Base-by-base conservation (phyloP, 345 rosid species). In the Populus nigra region DNA sequence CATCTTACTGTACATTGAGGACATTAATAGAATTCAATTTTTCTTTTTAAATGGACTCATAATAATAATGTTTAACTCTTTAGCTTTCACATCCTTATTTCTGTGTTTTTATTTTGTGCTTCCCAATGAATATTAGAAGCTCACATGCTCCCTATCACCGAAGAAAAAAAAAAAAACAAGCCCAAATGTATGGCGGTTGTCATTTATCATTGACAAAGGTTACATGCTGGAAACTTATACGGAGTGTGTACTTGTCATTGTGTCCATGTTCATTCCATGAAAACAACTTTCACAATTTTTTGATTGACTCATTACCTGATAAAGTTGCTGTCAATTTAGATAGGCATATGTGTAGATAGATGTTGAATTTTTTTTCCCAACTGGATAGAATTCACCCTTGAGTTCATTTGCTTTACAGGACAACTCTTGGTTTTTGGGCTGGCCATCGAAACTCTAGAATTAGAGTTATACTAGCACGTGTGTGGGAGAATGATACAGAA, bases 401-500 rank as follows among this genome's bases (percentile, higher is more conserved):
- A 49, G 55, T 49, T 49, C 22, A 49, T 49, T 49, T 78, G 68
- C 69, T 65, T 86, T 88, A 88, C 91, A 96, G 99, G 93, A 92
- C 94, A 33, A 73, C 85, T 0, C 99, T 96, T 85, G 98, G 97
- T 31, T 96, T 96, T 82, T 96, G 99, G 99, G 97, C 98, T 41
- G 99, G 98, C 78, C 98, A 96, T 81, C 84, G 99, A 49, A 93
- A 96, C 87, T 96, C 99, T 8, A 94, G 90, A 84, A 96, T 96
- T 73, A 87, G 99, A 74, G 99, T 96, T 29, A 91, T 94, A 82
- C 87, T 96, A 81, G 98, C 99, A 15, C 95, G 93, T 23, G 93
- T 90, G 0, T 96, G 99, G 99, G 99, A 96, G 84, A 96, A 96
- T 76, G 99, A 96, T 75, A 92, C 99, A 1, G 98, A 96, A 80